Base-by-base conservation (phyloP, 2,329 filamentous ascomycete species). In the Penicillium sp. region DNA sequence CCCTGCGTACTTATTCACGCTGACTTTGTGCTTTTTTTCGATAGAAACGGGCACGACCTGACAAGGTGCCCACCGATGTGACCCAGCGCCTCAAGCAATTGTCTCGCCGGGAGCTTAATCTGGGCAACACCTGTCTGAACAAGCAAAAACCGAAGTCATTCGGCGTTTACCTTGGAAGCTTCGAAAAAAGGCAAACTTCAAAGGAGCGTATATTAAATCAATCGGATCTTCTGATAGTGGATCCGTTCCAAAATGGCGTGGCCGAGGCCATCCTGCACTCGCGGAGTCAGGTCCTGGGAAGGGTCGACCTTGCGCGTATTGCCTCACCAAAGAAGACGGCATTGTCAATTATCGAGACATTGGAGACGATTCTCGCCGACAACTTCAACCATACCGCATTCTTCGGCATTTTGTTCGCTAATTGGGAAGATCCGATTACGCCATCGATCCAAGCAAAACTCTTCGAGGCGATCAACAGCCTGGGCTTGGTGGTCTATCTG, bases 151-250 rank as follows among this genome's bases (percentile, higher is more conserved):
- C 70, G 1, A 57, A 60, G 14, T 72, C 71, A 3, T 75, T 74
- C 58, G 74, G 74, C 5, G 69, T 76, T 9, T 78, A 74, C 55
- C 64, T 78, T 6, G 76, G 76, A 13, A 53, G 55, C 24, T 74
- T 77, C 43, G 54, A 58, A 16, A 56, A 48, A 27, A 69, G 70
- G 4, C 64, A 67, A 3, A 45, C 50, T 14, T 51, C 61, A 18
- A 65, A 77, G 52, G 49, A 61, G 18, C 58, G 54, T n/a, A 43
- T 78, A 6, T 61, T 78, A n/a, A 49, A 63, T 33, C 63, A 69
- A 59, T 77, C 72, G 72, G 74, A 78, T 46, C 53, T 77, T n/a
- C 51, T 77, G 35, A 65, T 76, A 14, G 64, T 77, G 11, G 74
- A 79, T 55, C 75, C 76, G 2, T 63, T 70, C 16, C 67, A 72